Percentiles rank a stretch among this genome's conserved stretches.
These are phyloP conservation scores for Boletus vinaceobasis DNA, from an alignment of 768 basidiomycete species.

Conservation along the genomic window DNA sequence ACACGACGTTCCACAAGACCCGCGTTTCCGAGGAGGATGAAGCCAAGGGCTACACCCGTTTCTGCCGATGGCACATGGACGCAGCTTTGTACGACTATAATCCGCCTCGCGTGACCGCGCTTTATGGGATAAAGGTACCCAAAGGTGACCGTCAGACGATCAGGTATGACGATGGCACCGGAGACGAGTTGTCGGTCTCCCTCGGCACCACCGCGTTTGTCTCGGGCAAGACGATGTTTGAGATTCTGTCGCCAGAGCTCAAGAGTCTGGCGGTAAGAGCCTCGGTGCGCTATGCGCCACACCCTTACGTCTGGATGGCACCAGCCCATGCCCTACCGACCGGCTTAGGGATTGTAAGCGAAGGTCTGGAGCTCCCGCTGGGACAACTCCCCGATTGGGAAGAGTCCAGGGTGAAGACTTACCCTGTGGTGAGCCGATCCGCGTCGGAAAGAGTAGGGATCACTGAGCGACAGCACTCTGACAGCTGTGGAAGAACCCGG, in stretches of 20 bases:
- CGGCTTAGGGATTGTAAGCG: conserved; percentile 78
- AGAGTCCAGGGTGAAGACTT: conserved; percentile 66
- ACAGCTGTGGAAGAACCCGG: conserved; percentile 90
- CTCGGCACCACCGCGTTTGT: conserved; percentile 85
- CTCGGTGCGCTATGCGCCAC: conserved; percentile 75
- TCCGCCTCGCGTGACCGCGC: conserved; percentile 85
- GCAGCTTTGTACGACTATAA: conserved; percentile 76
- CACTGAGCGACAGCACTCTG: neutral
- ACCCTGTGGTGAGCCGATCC: conserved; percentile 51
- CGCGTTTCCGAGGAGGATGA: conserved; percentile 71
- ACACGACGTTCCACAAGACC: conserved; percentile 86
- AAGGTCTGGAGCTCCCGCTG: conserved; percentile 65
- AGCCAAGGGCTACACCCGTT: conserved; percentile 70
- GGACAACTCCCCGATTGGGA: conserved; percentile 78
- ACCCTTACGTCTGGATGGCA: conserved; percentile 91
- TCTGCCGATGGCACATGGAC: conserved; percentile 92
- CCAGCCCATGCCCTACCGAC: conserved; percentile 69
- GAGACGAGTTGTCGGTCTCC: conserved; percentile 77
- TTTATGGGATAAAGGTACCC: conserved; percentile 79
- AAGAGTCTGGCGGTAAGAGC: conserved; percentile 80
- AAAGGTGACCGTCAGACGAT: conserved; percentile 58
- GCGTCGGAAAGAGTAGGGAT: neutral
- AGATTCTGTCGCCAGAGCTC: conserved; percentile 62
- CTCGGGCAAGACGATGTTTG: conserved; percentile 83
- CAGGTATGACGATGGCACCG: conserved; percentile 84